Evolutionary conservation across 805 yeast genomes (phyloP).

Genomic region (Kluyveromyces siamensis): DNA sequence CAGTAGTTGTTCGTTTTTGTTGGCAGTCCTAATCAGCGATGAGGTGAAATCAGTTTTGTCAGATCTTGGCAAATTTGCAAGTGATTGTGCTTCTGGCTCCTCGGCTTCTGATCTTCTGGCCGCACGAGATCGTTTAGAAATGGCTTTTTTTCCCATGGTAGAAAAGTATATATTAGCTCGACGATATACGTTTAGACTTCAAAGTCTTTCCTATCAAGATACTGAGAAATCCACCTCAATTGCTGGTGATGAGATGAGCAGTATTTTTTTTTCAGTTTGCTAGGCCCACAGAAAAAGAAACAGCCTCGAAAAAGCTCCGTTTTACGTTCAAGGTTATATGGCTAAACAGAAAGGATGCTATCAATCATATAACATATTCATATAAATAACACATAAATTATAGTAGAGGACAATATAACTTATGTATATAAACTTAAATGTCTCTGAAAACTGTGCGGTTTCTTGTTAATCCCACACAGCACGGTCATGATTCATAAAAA

Average conservation of each 20-base stretch:
- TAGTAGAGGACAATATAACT: too few species aligned
- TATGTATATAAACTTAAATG: too few species aligned
- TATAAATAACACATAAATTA: too few species aligned
- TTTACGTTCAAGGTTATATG: too few species aligned
- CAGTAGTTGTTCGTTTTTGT: constrained; percentile 56
- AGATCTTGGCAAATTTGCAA: constrained; percentile 47
- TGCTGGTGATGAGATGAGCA: not conserved
- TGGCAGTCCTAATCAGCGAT: constrained; percentile 57
- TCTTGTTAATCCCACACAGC: not conserved
- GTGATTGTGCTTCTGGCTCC: constrained; percentile 39
- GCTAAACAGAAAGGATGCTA: too few species aligned
- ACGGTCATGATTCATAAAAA: not conserved
- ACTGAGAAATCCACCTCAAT: not conserved
- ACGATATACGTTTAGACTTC: too few species aligned
- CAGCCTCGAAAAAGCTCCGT: too few species aligned
- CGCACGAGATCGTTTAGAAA: constrained; percentile 66
- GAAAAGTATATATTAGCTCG: not conserved
- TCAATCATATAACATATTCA: too few species aligned
- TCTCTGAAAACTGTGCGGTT: not conserved
- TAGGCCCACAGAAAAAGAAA: not conserved
- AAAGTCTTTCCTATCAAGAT: too few species aligned
- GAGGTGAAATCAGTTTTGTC: constrained; percentile 52
- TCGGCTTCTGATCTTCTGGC: constrained; percentile 57
- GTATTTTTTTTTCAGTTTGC: not conserved
- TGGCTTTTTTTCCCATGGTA: constrained; percentile 24